Base-by-base conservation (phyloP, 768 basidiomycete species). In the Suillus decipiens region DNA sequence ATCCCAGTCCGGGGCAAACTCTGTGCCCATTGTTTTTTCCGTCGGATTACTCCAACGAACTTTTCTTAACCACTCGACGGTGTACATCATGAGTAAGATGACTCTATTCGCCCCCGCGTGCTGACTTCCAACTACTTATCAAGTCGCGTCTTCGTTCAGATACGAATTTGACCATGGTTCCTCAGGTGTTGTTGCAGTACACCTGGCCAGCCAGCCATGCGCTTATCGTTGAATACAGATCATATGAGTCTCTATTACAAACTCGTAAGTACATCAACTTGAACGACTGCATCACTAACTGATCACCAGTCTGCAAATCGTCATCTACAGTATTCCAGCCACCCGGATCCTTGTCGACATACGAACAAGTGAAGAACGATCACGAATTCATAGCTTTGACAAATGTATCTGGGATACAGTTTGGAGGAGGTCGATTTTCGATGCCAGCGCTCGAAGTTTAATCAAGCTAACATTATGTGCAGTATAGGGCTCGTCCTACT, bases 291-390 rank as follows among this genome's bases (percentile, higher is more conserved):
- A 47, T 24, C 22, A 12, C 2, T 14, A 59, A 53, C 22, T 48
- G 7, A 24, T 50, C n/a, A 22, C 47, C 12, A 62, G 56, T 41
- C 37, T 31, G 10, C 56, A 62, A 14, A 17, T 62, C 8, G 28
- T 41, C 41, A 39, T 55, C 37, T 36, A 61, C 34, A 54, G 36
- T 53, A 36, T 55, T 14, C 47, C 31, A 17, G 60, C 48, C 11
- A 53, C 60, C 8, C 34, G 34, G 15, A 53, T 50, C 8, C 39
- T 61, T 36, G 42, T 61, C 39, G 55, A 61, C 51, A 28, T 61
- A 39, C 61, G 31, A 33, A 24, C 37, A 43, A 33, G 31, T 53
- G 53, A 53, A 33, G 17, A 5, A 53, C 33, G 31, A 19, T 33
- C 33, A 5, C 11, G 6, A 36, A 55, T n/a, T 22, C 53, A 22